Base-by-base conservation (phyloP, 2,329 filamentous ascomycete genomes). In the Cladosporium sp. region DNA sequence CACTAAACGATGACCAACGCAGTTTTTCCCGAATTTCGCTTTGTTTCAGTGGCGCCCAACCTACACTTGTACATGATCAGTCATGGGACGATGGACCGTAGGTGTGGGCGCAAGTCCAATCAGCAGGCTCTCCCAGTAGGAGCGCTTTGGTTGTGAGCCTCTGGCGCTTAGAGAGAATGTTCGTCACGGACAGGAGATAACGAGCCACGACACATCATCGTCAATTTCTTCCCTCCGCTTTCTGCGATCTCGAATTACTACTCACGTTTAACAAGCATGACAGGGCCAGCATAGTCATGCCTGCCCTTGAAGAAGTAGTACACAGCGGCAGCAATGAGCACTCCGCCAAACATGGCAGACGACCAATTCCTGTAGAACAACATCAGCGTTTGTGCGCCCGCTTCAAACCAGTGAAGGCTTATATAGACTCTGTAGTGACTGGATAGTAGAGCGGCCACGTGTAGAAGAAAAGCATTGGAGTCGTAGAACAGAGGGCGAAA, bases 271-370 rank as follows among this genome's bases (percentile, higher is more conserved):
- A 59, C 34, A 14, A 59, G 36, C 43, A 32, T 59, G 14, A 59
- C 57, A 16, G 57, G 57, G 4, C 57, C 57, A 23, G 21, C 25
- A 23, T 59, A 59, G 21, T 26, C 36, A 25, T 59, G 34, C 25
- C 57, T 34, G 14, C 36, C 57, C 57, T 59, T 59, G 23, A 59
- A n/a, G 23, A 48, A 21, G 36, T 59, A 59, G n/a, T 59, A 59
- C 14, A 48, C 25, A 7, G 11, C n/a, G 11, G 65, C 67, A 0
- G 67, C 57, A 14, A 67, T 58, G 6, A 67, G 32, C 62, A 70
- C 67, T 1, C 67, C 67, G n/a, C 65, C 64, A 28, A 70, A 70
- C 68, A 68, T 68, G 16, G 64, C 65, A 2, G 53, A 63, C 6
- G 60, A 65, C 66, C 66, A 67, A 54, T 67, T 67, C 53, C 53